Evolutionary conservation across 2,329 filamentous ascomycete species (phyloP).

Genomic region (Blastomyces emzantsi): DNA sequence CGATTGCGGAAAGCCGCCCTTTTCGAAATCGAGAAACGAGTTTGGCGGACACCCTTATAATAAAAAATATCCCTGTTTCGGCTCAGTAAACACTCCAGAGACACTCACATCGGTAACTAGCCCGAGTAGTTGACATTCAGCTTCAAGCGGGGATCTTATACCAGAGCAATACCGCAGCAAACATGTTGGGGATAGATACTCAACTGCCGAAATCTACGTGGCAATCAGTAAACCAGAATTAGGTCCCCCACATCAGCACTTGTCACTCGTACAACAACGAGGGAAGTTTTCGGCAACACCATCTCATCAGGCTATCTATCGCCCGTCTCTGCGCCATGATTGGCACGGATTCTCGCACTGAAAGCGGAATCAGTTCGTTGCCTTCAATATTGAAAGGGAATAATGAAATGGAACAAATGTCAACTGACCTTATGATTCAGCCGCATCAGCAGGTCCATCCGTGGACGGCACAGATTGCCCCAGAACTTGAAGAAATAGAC

Average conservation of each 20-base stretch:
- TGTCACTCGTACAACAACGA: neutral
- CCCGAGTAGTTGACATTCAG: neutral
- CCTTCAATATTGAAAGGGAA: neutral
- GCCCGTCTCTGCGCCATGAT: neutral
- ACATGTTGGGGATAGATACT: neutral
- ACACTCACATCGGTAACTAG: neutral
- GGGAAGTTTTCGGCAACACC: neutral
- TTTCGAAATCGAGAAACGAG: neutral
- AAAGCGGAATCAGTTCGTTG: constrained; percentile 1
- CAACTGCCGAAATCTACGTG: neutral
- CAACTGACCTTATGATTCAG: neutral
- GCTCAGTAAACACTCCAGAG: neutral
- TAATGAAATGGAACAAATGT: neutral
- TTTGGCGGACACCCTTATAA: neutral
- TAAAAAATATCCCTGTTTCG: neutral
- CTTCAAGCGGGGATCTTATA: neutral
- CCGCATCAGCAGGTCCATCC: neutral
- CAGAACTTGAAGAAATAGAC: neutral
- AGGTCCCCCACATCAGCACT: neutral
- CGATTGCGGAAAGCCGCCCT: neutral
- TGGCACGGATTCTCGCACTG: neutral
- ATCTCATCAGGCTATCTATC: neutral
- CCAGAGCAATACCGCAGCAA: neutral
- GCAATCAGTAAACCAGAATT: neutral
- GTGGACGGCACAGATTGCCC: neutral